A percentile compares a stretch with the other conserved stretches of the same genome.
phyloP scores from a whole-genome alignment of 108 stramenopile genomes.

The Aurantiochytrium sp. region DNA sequence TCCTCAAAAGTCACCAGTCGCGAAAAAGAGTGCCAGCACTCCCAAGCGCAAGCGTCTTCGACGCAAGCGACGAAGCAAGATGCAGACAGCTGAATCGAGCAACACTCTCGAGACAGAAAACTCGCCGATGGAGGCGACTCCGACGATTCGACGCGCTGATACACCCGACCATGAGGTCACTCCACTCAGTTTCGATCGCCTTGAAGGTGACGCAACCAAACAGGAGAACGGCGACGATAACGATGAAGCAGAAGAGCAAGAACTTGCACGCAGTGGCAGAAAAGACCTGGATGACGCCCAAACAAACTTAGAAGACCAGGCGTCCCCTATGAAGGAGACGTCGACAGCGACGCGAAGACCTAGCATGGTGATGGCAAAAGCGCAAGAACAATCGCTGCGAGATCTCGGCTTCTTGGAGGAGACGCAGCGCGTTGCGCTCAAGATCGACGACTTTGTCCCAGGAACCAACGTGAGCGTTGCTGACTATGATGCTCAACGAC shows the following conservation, averaged over 20 bases:
- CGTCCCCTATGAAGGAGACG: too few species aligned
- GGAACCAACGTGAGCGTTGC: slow-evolving; percentile 5
- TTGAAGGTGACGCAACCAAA: not conserved
- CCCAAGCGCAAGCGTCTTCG: too few species aligned
- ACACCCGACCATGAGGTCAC: not conserved
- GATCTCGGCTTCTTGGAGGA: not conserved
- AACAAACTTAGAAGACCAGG: too few species aligned
- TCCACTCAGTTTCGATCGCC: not conserved
- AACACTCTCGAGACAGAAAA: too few species aligned
- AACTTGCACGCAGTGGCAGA: too few species aligned
- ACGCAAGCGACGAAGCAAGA: too few species aligned
- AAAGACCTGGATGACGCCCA: too few species aligned
- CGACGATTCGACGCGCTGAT: not conserved
- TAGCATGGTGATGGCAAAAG: not conserved
- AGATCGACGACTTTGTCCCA: slow-evolving; percentile 21
- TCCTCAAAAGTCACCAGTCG: not conserved
- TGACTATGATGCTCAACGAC: not conserved
- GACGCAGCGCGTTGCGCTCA: not conserved
- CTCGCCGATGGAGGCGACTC: too few species aligned
- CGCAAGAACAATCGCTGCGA: not conserved
- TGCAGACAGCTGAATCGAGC: too few species aligned
- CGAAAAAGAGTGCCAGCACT: not conserved
- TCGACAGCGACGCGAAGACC: not conserved
- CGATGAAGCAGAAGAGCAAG: not conserved
- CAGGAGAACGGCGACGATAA: not conserved